phyloP scores from a whole-genome alignment of 148 eudicot species.

The Dysphania ambrosioides region DNA sequence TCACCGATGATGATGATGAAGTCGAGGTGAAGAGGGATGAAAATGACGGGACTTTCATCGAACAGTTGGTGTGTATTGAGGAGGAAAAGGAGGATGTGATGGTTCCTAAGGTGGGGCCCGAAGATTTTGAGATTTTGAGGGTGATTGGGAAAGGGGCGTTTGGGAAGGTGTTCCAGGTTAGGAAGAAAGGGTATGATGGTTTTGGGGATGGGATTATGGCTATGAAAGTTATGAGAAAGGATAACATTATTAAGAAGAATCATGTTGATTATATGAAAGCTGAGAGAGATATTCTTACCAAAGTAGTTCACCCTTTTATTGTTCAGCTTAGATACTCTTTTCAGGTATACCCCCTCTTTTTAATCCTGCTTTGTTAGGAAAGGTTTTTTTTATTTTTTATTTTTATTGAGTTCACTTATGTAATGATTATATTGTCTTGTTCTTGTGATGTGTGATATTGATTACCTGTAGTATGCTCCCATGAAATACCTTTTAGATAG shows the following conservation, averaged over 20 bases:
- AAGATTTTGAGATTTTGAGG: slow-evolving; percentile 81
- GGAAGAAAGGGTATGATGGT: slow-evolving; percentile 39
- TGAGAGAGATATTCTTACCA: slow-evolving; percentile 92
- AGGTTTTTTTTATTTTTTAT: not conserved
- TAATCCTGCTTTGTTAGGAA: not conserved
- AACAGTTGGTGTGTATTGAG: slow-evolving; percentile 26
- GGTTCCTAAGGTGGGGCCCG: slow-evolving; percentile 50
- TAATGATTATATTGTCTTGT: too few relatives aligned
- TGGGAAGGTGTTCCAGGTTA: slow-evolving; percentile 88
- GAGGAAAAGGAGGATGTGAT: slow-evolving; percentile 19
- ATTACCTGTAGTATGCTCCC: too few relatives aligned
- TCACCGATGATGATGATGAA: slow-evolving; percentile 36
- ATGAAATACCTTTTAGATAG: too few relatives aligned
- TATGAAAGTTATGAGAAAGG: slow-evolving; percentile 89
- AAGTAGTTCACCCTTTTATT: slow-evolving; percentile 81
- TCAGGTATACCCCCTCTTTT: slow-evolving; percentile 42
- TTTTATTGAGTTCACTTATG: not conserved
- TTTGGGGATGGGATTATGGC: slow-evolving; percentile 67
- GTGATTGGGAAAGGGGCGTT: slow-evolving; percentile 84
- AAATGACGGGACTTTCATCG: slow-evolving; percentile 19
- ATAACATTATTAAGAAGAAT: slow-evolving; percentile 74
- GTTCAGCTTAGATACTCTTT: slow-evolving; percentile 87
- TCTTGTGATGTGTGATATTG: too few relatives aligned
- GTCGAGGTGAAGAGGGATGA: slow-evolving; percentile 24
- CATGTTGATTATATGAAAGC: slow-evolving; percentile 93